Evolutionary conservation across 129 eudicot species (phyloP).

Genomic region (Tanacetum coccineum): DNA sequence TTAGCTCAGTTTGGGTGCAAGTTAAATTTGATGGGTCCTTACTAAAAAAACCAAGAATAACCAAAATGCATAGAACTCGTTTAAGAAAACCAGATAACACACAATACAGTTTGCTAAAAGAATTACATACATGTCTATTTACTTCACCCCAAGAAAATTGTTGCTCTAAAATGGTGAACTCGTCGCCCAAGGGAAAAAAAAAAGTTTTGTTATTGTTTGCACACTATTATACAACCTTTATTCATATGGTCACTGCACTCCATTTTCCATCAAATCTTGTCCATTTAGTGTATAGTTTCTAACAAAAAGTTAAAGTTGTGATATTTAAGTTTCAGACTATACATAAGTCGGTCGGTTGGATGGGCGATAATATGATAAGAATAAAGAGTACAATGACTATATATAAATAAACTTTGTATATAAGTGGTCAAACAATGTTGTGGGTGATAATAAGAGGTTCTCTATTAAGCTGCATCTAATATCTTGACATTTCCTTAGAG

Average conservation of each 20-base stretch:
- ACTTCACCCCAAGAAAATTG: neutral
- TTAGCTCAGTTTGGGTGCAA: too few relatives aligned
- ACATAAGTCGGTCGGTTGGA: neutral
- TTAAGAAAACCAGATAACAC: neutral
- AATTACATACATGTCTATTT: neutral
- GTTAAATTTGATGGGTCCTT: neutral
- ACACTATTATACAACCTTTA: conserved; percentile 2
- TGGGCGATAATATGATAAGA: neutral
- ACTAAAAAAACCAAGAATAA: neutral
- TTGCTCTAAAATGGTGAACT: neutral
- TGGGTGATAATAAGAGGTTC: neutral
- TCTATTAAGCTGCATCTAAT: conserved; percentile 6
- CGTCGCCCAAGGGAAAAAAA: neutral
- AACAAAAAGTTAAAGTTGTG: too few relatives aligned
- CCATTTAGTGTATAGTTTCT: neutral
- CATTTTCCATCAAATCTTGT: neutral
- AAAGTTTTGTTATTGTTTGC: neutral
- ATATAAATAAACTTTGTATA: conserved; percentile 7
- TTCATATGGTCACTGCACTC: neutral
- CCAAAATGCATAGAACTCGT: too few relatives aligned
- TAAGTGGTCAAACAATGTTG: conserved; percentile 4
- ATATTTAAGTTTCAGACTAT: neutral
- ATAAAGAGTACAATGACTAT: neutral
- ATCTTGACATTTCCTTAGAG: conserved; percentile 32
- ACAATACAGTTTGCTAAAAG: neutral